Conservation (phyloP, 306 rosid species). For the Ormosia emarginata region DNA sequence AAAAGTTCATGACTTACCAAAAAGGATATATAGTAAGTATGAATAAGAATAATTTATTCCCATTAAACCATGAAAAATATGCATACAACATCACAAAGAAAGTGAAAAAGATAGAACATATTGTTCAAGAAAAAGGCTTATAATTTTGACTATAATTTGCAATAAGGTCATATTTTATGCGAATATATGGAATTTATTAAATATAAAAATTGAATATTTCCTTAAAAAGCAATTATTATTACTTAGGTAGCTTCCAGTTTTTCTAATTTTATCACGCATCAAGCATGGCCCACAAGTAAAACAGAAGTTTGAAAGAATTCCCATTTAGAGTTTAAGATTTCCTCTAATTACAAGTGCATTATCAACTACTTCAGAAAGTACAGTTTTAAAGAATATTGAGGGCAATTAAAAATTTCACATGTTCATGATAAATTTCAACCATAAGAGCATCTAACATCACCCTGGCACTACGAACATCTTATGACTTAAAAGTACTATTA, state of each 20-base stretch:
- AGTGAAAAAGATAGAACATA: background rate
- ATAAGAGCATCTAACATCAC: background rate
- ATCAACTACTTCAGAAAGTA: background rate
- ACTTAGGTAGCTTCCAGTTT: background rate
- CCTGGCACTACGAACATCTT: background rate
- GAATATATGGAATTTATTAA: background rate
- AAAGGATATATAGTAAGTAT: background rate
- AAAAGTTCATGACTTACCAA: background rate
- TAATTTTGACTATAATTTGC: background rate
- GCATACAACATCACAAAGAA: background rate
- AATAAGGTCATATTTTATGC: background rate
- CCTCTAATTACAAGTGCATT: background rate
- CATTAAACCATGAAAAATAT: background rate
- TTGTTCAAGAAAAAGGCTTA: background rate
- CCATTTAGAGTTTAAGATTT: background rate
- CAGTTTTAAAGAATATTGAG: background rate
- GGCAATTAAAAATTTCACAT: background rate
- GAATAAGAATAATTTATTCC: background rate
- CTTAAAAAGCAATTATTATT: background rate
- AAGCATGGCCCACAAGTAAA: background rate
- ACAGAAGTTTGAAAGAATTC: background rate
- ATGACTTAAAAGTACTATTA: background rate
- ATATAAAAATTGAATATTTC: background rate
- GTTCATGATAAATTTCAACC: background rate
- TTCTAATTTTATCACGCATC: background rate